Evolutionary conservation across 129 eudicot genomes (phyloP).

Genomic region (Artemisia tridentata): DNA sequence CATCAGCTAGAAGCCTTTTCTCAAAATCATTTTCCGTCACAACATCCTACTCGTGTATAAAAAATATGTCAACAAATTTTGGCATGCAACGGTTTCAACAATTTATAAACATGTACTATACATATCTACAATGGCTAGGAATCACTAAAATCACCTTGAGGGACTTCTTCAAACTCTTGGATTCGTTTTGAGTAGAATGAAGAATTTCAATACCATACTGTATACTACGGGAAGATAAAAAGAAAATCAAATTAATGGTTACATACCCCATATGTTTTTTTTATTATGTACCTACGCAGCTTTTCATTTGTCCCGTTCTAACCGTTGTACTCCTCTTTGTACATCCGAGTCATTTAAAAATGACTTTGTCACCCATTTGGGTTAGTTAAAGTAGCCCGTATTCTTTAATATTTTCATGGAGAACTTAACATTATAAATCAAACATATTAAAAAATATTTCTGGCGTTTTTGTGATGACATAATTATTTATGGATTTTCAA

Average conservation of each 20-base stretch:
- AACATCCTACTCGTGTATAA: constrained; percentile 55
- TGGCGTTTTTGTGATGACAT: no score
- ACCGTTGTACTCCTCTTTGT: no score
- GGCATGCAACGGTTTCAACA: constrained; percentile 9
- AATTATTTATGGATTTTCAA: no score
- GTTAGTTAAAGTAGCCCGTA: no score
- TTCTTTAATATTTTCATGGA: no score
- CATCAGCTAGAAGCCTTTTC: constrained; percentile 88
- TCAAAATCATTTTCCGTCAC: constrained; percentile 94
- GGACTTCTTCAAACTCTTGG: constrained; percentile 89
- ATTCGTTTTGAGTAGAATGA: constrained; percentile 67
- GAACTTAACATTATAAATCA: no score
- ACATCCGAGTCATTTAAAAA: no score
- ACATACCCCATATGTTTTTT: not conserved
- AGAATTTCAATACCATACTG: constrained; percentile 66
- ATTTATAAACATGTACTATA: not conserved
- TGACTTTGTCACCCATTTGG: no score
- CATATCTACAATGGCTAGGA: not conserved
- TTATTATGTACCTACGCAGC: no score
- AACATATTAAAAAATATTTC: no score
- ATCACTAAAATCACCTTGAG: constrained; percentile 60
- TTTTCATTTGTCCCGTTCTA: no score
- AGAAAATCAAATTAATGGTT: constrained; percentile 19
- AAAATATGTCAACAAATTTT: constrained; percentile 21
- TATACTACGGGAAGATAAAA: constrained; percentile 47